Percentiles rank a stretch among this genome's conserved stretches.
Evolutionary conservation across 176 grass and related monocot genomes (phyloP).

Genomic region (Ampelocalamus luodianensis): DNA sequence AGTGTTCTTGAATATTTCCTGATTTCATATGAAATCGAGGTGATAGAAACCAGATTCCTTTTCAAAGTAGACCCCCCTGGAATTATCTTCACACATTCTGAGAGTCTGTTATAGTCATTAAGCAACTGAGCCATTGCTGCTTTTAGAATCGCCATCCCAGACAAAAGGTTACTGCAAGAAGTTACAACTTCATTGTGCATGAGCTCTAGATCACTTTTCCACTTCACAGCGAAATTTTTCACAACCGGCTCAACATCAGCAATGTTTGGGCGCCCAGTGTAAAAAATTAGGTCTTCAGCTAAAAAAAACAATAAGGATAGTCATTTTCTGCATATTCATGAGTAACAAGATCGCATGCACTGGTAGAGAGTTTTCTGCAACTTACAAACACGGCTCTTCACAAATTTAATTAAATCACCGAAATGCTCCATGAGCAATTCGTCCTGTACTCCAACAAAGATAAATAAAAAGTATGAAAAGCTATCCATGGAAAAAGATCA

Average conservation of each 20-base stretch:
- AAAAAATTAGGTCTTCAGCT: slow-evolving; percentile 79
- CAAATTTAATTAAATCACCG: slow-evolving; percentile 69
- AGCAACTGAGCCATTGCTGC: slow-evolving; percentile 80
- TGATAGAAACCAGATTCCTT: slow-evolving; percentile 82
- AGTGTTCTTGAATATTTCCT: slow-evolving; percentile 89
- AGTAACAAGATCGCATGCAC: slow-evolving; percentile 7
- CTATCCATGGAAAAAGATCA: not conserved
- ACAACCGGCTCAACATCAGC: slow-evolving; percentile 65
- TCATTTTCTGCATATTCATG: slow-evolving; percentile 36
- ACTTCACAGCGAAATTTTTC: slow-evolving; percentile 79
- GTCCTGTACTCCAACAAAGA: slow-evolving; percentile 60
- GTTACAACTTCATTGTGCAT: slow-evolving; percentile 95
- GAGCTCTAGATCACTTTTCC: slow-evolving; percentile 73
- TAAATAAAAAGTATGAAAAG: not conserved
- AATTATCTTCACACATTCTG: slow-evolving; percentile 83
- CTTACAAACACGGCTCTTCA: slow-evolving; percentile 71
- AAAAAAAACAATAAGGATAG: slow-evolving; percentile 33
- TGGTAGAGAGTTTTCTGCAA: slow-evolving; percentile 34
- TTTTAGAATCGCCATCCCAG: slow-evolving; percentile 86
- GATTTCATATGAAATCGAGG: slow-evolving; percentile 89
- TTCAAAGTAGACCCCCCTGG: slow-evolving; percentile 62
- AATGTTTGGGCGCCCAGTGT: slow-evolving; percentile 51
- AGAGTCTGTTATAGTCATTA: slow-evolving; percentile 87
- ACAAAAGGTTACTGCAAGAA: slow-evolving; percentile 86
- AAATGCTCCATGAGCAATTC: slow-evolving; percentile 92